Evolutionary conservation across 768 basidiomycete genomes (phyloP).

Genomic region (Russula ochroleuca): DNA sequence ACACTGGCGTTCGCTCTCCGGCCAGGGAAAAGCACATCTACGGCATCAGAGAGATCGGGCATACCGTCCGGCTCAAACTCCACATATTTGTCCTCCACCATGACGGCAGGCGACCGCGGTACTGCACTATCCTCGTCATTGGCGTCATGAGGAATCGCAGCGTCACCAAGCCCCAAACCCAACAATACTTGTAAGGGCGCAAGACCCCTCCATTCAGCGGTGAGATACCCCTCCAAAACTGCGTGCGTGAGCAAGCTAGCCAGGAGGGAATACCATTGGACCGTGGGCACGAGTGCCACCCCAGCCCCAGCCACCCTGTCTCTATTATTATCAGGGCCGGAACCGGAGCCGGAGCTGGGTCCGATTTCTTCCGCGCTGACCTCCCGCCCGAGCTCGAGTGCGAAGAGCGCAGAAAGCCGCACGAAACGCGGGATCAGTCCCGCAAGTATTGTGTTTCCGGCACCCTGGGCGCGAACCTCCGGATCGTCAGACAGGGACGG

Average conservation of each 20-base stretch:
- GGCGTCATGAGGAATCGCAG: neutral
- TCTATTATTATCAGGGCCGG: neutral
- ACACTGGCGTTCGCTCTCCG: slow-evolving; percentile 32
- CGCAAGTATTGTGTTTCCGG: slow-evolving; percentile 59
- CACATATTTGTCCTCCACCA: slow-evolving; percentile 40
- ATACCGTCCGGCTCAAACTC: slow-evolving; percentile 74
- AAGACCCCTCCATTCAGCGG: slow-evolving; percentile 72
- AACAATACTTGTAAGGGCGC: slow-evolving; percentile 67
- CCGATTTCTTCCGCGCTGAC: slow-evolving; percentile 37
- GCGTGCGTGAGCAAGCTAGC: slow-evolving; percentile 77
- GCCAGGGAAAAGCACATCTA: slow-evolving; percentile 62
- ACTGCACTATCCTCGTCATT: neutral
- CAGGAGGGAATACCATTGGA: slow-evolving; percentile 79
- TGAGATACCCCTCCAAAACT: slow-evolving; percentile 79
- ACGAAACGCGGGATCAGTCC: slow-evolving; percentile 71
- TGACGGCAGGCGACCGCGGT: neutral
- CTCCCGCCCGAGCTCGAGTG: slow-evolving; percentile 72
- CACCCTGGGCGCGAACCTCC: slow-evolving; percentile 35
- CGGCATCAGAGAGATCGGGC: slow-evolving; percentile 61
- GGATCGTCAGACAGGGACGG: neutral
- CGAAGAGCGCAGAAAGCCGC: slow-evolving; percentile 71
- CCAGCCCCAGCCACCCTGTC: neutral
- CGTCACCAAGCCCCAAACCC: slow-evolving; percentile 59
- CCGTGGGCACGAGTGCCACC: slow-evolving; percentile 58
- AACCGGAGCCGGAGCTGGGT: neutral